Conservation (phyloP, 352 stramenopile genomes). For the Saprolegnia parasitica region DNA sequence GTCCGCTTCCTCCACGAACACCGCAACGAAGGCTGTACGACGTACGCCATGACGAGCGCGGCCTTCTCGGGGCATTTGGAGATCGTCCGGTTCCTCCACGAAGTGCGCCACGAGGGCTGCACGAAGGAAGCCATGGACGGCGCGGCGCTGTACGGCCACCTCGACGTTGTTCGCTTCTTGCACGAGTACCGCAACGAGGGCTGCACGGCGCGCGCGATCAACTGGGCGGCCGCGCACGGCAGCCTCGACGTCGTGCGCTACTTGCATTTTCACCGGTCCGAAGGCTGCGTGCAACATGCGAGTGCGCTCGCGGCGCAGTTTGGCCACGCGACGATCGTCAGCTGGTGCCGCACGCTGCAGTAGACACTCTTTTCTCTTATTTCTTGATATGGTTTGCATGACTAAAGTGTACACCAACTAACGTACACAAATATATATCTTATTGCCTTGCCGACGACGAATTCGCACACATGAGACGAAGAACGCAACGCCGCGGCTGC, state of each 20-base stretch:
- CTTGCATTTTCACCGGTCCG: slow-evolving; percentile 16
- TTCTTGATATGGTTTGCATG: slow-evolving; percentile 11
- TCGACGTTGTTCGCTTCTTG: slow-evolving; percentile 50
- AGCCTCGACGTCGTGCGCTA: slow-evolving; percentile 26
- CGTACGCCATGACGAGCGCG: slow-evolving; percentile 34
- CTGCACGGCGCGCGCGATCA: slow-evolving; percentile 44
- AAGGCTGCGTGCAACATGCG: slow-evolving; percentile 16
- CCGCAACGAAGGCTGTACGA: slow-evolving; percentile 35
- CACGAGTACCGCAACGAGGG: slow-evolving; percentile 39
- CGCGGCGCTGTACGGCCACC: slow-evolving; percentile 40
- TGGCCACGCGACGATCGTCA: slow-evolving; percentile 28
- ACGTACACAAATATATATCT: slow-evolving; percentile 7
- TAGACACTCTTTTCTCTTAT: not conserved
- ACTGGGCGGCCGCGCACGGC: slow-evolving; percentile 39
- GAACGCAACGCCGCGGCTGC: no score
- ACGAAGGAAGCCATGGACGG: slow-evolving; percentile 46
- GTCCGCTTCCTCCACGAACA: slow-evolving; percentile 36
- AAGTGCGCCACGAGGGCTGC: slow-evolving; percentile 37
- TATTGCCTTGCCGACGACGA: not conserved
- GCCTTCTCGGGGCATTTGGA: slow-evolving; percentile 35
- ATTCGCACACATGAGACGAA: not conserved
- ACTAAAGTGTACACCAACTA: slow-evolving; percentile 18
- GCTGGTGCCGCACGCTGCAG: slow-evolving; percentile 19
- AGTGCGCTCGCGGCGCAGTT: slow-evolving; percentile 24
- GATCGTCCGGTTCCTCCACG: slow-evolving; percentile 40